Base-by-base conservation (phyloP, 2,329 filamentous ascomycete genomes). In the Microcyclosporella mali region DNA sequence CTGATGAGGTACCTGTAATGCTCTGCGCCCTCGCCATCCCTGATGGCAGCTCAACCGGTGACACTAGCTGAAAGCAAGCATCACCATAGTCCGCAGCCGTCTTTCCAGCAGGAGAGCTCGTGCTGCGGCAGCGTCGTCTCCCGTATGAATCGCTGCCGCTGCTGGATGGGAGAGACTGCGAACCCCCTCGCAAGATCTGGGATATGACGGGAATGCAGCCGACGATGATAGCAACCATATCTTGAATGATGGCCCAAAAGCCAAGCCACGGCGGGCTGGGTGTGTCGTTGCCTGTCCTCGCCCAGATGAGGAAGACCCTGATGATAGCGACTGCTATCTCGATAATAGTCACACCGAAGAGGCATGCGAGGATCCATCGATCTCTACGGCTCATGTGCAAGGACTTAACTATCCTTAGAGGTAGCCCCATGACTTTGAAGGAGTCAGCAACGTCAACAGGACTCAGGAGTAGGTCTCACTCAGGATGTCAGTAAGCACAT, bases 151-250 rank as follows among this genome's bases (percentile, higher is more conserved):
- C 30, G 29, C 37, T 32, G 14, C 28, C 28, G 32, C 37, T 40
- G 15, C 32, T 28, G 14, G 14, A 25, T 14, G 40, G 11, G 3
- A 32, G 32, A 2, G 28, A 16, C 4, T 40, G 21, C 9, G 21
- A 25, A 25, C 6, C 6, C 9, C 21, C 21, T 25, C 44, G 39
- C 29, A 46, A 46, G 25, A 46, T 46, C 17, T 46, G 44, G 2
- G 40, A 46, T 25, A 43, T 46, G 16, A 38, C 39, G 11, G 44
- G 44, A 14, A 46, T 43, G n/a, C 40, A 46, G 30, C 44, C 44
- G 12, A 42, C 34, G 12, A 46, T 43, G 28, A 46, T 42, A 9
- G 44, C 29, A 37, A 40, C 44, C 44, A 46, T 46, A 31, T 40
- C 30, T 18, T 46, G 39, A 9, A 46, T 34, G n/a, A 46, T 35